phyloP scores from a whole-genome alignment of 148 eudicot genomes.

The Nyssa sinensis region DNA sequence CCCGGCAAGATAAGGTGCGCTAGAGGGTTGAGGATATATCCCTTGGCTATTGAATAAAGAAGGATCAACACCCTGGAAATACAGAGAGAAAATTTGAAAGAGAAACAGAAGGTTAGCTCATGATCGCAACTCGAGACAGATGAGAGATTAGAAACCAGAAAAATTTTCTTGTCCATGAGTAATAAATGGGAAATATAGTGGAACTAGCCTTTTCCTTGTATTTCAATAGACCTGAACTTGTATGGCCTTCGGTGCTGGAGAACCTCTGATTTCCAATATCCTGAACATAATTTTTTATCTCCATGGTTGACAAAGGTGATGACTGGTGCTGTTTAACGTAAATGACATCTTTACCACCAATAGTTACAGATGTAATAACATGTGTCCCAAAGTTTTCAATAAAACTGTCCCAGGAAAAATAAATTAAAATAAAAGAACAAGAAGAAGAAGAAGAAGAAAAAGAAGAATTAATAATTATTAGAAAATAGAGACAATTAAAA shows the following conservation, averaged over 20 bases:
- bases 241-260: slow-evolving; percentile 46
- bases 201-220: slow-evolving; percentile 77
- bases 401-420: slow-evolving; percentile 46
- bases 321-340: slow-evolving; percentile 78
- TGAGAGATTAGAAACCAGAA: not conserved
- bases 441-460: too few species aligned
- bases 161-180: not conserved
- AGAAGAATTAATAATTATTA: too few species aligned
- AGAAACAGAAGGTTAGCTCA: not conserved
- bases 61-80: slow-evolving; percentile 62
- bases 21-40: slow-evolving; percentile 76
- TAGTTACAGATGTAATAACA: slow-evolving; percentile 80
- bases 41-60: slow-evolving; percentile 89
- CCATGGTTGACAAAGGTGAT: slow-evolving; percentile 66
- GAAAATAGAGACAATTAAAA: not conserved
- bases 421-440: too few species aligned
- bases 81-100: not conserved
- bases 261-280: slow-evolving; percentile 89
- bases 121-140: not conserved
- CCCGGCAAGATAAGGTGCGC: slow-evolving; percentile 44
- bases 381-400: slow-evolving; percentile 87
- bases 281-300: slow-evolving; percentile 78
- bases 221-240: slow-evolving; percentile 79
- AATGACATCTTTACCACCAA: slow-evolving; percentile 92
- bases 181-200: slow-evolving; percentile 20